Percentiles rank a stretch among this genome's conserved stretches.
Conservation (phyloP, 202 grass and related monocot genomes). For the Musa balbisiana region DNA sequence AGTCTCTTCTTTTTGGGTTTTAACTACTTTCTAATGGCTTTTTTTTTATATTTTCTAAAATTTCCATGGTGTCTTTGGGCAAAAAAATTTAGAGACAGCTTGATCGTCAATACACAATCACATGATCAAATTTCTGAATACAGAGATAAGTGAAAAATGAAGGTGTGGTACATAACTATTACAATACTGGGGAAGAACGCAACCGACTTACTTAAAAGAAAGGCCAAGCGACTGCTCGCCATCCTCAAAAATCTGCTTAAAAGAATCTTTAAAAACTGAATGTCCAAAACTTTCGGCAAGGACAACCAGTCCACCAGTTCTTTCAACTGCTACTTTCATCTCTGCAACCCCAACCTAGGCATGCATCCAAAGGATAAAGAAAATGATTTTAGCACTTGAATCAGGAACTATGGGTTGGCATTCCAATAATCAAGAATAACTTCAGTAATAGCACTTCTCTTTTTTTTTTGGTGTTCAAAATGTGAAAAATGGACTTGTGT, state of each 20-base stretch:
- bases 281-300: constrained; percentile 97
- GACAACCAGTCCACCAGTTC: constrained; percentile 93
- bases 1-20: too few species aligned
- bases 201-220: constrained; percentile 83
- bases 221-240: constrained; percentile 78
- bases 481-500: neutral
- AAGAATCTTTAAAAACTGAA: constrained; percentile 91
- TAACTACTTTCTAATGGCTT: too few species aligned
- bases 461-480: neutral
- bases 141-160: neutral
- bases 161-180: neutral
- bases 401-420: neutral
- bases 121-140: neutral
- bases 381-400: constrained; percentile 6
- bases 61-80: neutral
- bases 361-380: constrained; percentile 21
- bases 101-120: neutral
- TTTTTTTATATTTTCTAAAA: neutral
- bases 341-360: constrained; percentile 82
- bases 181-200: neutral
- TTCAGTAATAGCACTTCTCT: neutral
- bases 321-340: constrained; percentile 94
- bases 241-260: constrained; percentile 83
- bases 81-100: neutral
- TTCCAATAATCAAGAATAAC: neutral